These are phyloP conservation scores for Phytophthora hibernalis DNA, from an alignment of 352 stramenopile genomes.

Conservation along the genomic window DNA sequence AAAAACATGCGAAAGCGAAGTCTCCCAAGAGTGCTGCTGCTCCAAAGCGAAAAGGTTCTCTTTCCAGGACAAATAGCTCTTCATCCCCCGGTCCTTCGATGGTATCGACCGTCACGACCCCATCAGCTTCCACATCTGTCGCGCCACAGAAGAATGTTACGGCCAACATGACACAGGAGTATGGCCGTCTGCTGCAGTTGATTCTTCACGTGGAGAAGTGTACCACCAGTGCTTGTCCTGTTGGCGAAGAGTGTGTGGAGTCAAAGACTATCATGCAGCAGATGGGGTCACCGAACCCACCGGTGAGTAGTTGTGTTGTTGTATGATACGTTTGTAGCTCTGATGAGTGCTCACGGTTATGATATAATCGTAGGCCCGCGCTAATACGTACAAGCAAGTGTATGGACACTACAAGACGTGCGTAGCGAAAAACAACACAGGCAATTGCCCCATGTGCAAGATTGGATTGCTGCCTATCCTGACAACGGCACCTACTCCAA, in stretches of 20 bases:
- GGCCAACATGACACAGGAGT: constrained; percentile 81
- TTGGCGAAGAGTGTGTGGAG: constrained; percentile 81
- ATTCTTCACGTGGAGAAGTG: constrained; percentile 90
- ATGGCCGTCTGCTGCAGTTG: constrained; percentile 83
- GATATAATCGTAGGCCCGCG: constrained; percentile 54
- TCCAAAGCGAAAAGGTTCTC: constrained; percentile 34
- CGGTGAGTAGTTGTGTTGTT: constrained; percentile 34
- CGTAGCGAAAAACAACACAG: constrained; percentile 78
- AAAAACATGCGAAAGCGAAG: constrained; percentile 70
- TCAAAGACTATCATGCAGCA: constrained; percentile 80
- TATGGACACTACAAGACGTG: constrained; percentile 87
- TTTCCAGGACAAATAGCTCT: constrained; percentile 24
- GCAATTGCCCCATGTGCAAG: constrained; percentile 87
- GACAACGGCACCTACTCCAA: constrained; percentile 32
- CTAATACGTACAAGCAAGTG: constrained; percentile 89
- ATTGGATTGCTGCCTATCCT: constrained; percentile 77
- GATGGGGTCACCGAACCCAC: constrained; percentile 72
- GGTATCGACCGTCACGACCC: constrained; percentile 2
- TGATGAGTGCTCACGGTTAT: background rate
- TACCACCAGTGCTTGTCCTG: constrained; percentile 57
- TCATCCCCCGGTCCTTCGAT: constrained; percentile 32
- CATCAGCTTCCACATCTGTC: constrained; percentile 8
- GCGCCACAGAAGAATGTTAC: constrained; percentile 52
- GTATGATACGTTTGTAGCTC: background rate
- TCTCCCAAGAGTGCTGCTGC: constrained; percentile 57